Conservation (phyloP, 2,329 filamentous ascomycete genomes). For the Apiospora marii region DNA sequence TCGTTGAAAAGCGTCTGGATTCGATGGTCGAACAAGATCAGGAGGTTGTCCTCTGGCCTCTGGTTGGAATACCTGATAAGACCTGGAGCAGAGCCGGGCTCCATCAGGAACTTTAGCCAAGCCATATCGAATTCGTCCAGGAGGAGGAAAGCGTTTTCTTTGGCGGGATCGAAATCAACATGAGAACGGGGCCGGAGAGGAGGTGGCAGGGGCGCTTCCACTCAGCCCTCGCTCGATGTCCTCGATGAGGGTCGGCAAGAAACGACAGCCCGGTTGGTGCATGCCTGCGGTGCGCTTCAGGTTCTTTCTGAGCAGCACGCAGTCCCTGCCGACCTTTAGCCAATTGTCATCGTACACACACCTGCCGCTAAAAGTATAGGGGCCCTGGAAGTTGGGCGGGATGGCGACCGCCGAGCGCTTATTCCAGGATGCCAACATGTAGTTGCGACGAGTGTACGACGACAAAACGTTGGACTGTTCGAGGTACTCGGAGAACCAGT, state of each 20-base stretch:
- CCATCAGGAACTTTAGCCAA: slow-evolving; percentile 43
- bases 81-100: slow-evolving; percentile 28
- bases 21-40: slow-evolving; percentile 40
- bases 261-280: slow-evolving; percentile 32
- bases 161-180: background rate
- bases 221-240: slow-evolving; percentile 26
- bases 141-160: slow-evolving; percentile 22
- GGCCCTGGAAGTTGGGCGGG: slow-evolving; percentile 42
- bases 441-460: slow-evolving; percentile 34
- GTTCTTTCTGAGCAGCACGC: slow-evolving; percentile 35
- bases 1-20: slow-evolving; percentile 39
- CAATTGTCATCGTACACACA: slow-evolving; percentile 41
- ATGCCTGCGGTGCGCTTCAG: slow-evolving; percentile 34
- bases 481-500: slow-evolving; percentile 39
- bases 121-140: slow-evolving; percentile 40
- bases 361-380: slow-evolving; percentile 38
- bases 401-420: slow-evolving; percentile 36
- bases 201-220: slow-evolving; percentile 21
- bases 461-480: slow-evolving; percentile 36
- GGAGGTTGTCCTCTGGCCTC: slow-evolving; percentile 35
- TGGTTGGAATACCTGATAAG: slow-evolving; percentile 24
- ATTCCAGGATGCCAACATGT: slow-evolving; percentile 33
- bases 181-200: slow-evolving; percentile 24
- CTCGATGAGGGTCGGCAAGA: slow-evolving; percentile 37
- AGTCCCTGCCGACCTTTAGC: slow-evolving; percentile 39